Conservation (phyloP, 2,329 filamentous ascomycete genomes). For the Calonectria naviculata region DNA sequence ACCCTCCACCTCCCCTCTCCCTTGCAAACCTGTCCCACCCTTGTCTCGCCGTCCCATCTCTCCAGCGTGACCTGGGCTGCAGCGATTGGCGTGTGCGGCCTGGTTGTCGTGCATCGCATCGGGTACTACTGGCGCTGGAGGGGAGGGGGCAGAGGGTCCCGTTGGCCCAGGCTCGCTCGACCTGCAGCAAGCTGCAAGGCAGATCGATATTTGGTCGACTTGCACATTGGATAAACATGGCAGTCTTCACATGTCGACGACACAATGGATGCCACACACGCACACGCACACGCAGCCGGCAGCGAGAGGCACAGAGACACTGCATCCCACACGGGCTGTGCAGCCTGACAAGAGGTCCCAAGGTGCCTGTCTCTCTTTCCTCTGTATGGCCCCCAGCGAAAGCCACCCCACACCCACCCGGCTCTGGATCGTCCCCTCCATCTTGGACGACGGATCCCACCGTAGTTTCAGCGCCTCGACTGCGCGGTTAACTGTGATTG, state of each 20-base stretch:
- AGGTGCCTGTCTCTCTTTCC: background rate
- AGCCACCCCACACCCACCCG: slow-evolving; percentile 1
- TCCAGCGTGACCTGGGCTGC: slow-evolving; percentile 17
- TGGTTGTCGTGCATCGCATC: slow-evolving; percentile 20
- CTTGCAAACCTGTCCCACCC: slow-evolving; percentile 5
- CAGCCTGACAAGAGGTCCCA: background rate
- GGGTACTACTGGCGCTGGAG: background rate
- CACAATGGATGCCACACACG: background rate
- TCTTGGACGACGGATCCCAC: background rate
- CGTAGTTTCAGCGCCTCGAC: slow-evolving; percentile 14
- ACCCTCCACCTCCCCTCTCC: background rate
- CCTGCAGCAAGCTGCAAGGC: slow-evolving; percentile 23
- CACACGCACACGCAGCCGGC: too few species aligned
- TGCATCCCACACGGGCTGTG: background rate
- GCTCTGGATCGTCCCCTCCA: slow-evolving; percentile 15
- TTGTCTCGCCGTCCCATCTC: background rate
- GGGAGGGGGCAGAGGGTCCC: background rate
- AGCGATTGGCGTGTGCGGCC: background rate
- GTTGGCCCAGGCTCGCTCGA: background rate
- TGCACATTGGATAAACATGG: background rate
- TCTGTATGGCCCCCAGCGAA: background rate
- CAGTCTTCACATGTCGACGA: slow-evolving; percentile 7
- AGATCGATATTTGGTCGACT: slow-evolving; percentile 16
- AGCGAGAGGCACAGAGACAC: background rate
- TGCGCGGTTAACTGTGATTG: slow-evolving; percentile 15